Conservation (phyloP, 1,284 basidiomycete genomes). For the Chondrostereum purpureum region DNA sequence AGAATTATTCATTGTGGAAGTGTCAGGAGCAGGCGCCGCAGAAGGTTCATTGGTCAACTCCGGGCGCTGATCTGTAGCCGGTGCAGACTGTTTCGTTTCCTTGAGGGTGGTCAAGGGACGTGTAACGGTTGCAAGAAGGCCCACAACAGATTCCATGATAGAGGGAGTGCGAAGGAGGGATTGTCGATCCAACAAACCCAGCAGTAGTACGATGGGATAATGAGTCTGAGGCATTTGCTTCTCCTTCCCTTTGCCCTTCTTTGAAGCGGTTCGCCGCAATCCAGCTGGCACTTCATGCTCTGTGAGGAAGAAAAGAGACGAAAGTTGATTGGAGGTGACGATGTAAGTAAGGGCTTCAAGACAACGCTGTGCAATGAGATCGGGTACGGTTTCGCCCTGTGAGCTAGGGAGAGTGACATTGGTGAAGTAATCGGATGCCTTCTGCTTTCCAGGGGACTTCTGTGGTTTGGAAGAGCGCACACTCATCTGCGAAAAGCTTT, state of each 20-base stretch:
- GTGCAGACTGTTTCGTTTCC: constrained; percentile 35
- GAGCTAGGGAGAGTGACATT: constrained; percentile 52
- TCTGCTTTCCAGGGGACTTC: constrained; percentile 65
- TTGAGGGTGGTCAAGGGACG: constrained; percentile 68
- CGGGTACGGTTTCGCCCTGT: constrained; percentile 81
- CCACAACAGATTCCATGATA: constrained; percentile 88
- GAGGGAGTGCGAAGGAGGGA: constrained; percentile 79
- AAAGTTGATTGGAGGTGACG: constrained; percentile 75
- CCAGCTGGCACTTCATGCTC: constrained; percentile 85
- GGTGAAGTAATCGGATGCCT: constrained; percentile 47
- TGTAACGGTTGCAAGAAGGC: constrained; percentile 80
- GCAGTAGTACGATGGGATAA: constrained; percentile 84
- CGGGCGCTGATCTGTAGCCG: constrained; percentile 15
- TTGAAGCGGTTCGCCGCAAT: constrained; percentile 58
- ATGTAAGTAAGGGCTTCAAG: constrained; percentile 85
- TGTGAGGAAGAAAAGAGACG: constrained; percentile 87
- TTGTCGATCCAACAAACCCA: constrained; percentile 81
- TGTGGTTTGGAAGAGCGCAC: constrained; percentile 60
- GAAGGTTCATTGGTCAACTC: constrained; percentile 13
- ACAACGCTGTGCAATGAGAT: constrained; percentile 88
- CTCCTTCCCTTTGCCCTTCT: constrained; percentile 93
- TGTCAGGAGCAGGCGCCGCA: constrained; percentile 10
- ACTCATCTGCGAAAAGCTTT: constrained; percentile 90
- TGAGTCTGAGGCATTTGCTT: constrained; percentile 75
- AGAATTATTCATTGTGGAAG: constrained; percentile 13